phyloP scores from a whole-genome alignment of 805 yeast species.

The Candida piceae region DNA sequence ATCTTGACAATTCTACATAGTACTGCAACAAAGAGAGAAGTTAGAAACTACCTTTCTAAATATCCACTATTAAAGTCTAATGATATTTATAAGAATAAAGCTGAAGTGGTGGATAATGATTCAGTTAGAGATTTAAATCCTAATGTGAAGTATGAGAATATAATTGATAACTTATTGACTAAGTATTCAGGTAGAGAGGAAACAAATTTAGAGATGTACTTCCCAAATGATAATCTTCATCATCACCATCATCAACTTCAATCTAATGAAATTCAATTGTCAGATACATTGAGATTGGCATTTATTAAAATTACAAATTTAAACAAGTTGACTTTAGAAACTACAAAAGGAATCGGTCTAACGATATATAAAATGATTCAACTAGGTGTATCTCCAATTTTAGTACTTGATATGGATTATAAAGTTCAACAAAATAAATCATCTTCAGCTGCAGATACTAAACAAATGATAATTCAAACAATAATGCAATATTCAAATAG shows the following conservation, averaged over 20 bases:
- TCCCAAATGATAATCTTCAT: neutral
- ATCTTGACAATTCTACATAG: conserved; percentile 82
- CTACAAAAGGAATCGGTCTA: conserved; percentile 45
- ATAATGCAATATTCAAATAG: conserved; percentile 19
- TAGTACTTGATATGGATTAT: conserved; percentile 47
- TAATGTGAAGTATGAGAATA: conserved; percentile 32
- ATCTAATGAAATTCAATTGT: conserved; percentile 23
- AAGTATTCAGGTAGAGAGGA: conserved; percentile 12
- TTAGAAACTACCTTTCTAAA: conserved; percentile 69
- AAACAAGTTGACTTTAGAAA: conserved; percentile 27
- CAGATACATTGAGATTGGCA: conserved; percentile 47
- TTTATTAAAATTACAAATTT: conserved; percentile 46
- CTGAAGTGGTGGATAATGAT: conserved; percentile 8
- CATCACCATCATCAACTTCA: conserved; percentile 1
- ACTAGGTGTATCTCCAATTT: conserved; percentile 71
- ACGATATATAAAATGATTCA: conserved; percentile 51
- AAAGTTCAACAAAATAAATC: conserved; percentile 1
- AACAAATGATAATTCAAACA: conserved; percentile 11
- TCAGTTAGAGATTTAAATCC: conserved; percentile 11
- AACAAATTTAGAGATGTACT: conserved; percentile 4
- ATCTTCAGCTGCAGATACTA: conserved; percentile 1
- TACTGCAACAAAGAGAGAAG: conserved; percentile 92
- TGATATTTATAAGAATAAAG: conserved; percentile 25
- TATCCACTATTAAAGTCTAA: conserved; percentile 46
- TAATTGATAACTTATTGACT: conserved; percentile 25